phyloP scores from a whole-genome alignment of 116 monocot genomes.

The Dioscorea cayenensis region DNA sequence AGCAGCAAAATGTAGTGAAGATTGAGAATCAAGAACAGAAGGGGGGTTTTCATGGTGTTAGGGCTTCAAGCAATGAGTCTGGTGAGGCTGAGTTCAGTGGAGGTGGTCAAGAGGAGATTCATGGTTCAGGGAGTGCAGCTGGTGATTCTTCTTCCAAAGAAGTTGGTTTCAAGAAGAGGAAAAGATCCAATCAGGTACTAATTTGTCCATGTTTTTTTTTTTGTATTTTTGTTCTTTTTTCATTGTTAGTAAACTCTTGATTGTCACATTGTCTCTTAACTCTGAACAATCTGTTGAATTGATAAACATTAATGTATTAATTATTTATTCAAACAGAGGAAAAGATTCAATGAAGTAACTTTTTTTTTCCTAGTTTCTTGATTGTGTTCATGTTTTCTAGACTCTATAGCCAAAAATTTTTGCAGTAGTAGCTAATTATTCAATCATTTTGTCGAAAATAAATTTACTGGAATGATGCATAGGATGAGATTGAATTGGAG shows the following conservation, averaged over 20 bases:
- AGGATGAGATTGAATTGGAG: no score
- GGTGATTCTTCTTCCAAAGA: conserved; percentile 26
- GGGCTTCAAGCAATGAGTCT: conserved; percentile 16
- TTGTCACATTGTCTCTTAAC: neutral
- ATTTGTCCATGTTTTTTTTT: neutral
- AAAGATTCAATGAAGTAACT: neutral
- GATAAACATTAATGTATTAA: no score
- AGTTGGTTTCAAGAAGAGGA: conserved; percentile 48
- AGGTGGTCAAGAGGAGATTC: conserved; percentile 22
- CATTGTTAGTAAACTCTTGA: neutral
- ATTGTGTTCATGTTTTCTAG: neutral
- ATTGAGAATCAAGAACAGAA: conserved; percentile 19
- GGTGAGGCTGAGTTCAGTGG: conserved; percentile 47
- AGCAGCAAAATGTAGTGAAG: neutral
- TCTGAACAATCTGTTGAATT: neutral
- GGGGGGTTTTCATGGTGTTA: conserved; percentile 2
- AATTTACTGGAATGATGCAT: no score
- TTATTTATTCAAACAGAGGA: neutral
- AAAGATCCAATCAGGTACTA: conserved; percentile 44
- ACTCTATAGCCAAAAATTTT: neutral
- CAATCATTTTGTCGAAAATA: no score
- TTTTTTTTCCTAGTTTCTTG: neutral
- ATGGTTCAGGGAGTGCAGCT: conserved; percentile 12
- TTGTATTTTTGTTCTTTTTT: neutral
- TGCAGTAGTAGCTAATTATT: no score